Percentiles rank a stretch among this genome's conserved stretches.
Evolutionary conservation across 495 filamentous ascomycete species (phyloP).

Genomic region (Daldinia vernicosa): DNA sequence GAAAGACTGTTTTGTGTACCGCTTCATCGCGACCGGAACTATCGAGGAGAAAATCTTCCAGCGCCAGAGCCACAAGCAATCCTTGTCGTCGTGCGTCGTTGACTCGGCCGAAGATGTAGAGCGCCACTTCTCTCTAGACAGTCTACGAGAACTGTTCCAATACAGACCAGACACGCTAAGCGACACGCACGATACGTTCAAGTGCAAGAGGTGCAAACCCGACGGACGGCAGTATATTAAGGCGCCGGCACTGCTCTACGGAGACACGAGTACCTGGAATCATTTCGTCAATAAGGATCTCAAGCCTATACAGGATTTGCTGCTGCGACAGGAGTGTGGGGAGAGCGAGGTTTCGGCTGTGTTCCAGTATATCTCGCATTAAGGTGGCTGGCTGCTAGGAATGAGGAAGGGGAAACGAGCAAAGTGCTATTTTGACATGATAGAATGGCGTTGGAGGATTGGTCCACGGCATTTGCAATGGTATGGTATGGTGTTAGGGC

Average conservation of each 20-base stretch:
- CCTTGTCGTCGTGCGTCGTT: slow-evolving; percentile 95
- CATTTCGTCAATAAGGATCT: slow-evolving; percentile 88
- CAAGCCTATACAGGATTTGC: slow-evolving; percentile 84
- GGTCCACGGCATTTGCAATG: slow-evolving; percentile 15
- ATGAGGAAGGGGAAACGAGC: background rate
- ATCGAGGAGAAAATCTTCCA: slow-evolving; percentile 99
- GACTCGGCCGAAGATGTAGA: slow-evolving; percentile 97
- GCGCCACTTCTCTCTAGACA: slow-evolving; percentile 91
- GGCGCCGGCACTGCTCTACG: slow-evolving; percentile 92
- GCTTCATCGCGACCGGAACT: slow-evolving; percentile 96
- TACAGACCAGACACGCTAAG: slow-evolving; percentile 83
- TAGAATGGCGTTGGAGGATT: slow-evolving; percentile 3
- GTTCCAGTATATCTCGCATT: slow-evolving; percentile 98
- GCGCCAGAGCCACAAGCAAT: slow-evolving; percentile 97
- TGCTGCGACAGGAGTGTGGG: slow-evolving; percentile 85
- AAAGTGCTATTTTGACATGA: slow-evolving; percentile 8
- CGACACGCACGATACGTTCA: slow-evolving; percentile 98
- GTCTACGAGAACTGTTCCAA: slow-evolving; percentile 90
- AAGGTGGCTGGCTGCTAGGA: background rate
- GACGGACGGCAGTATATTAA: slow-evolving; percentile 88
- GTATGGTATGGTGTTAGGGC: slow-evolving; percentile 12
- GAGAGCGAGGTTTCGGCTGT: slow-evolving; percentile 88
- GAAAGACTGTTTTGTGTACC: slow-evolving; percentile 99
- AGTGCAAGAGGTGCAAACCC: slow-evolving; percentile 92
- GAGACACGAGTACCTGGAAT: slow-evolving; percentile 98